These are phyloP conservation scores for Xylaria acuta DNA, from an alignment of 495 filamentous ascomycete species.

Conservation along the genomic window DNA sequence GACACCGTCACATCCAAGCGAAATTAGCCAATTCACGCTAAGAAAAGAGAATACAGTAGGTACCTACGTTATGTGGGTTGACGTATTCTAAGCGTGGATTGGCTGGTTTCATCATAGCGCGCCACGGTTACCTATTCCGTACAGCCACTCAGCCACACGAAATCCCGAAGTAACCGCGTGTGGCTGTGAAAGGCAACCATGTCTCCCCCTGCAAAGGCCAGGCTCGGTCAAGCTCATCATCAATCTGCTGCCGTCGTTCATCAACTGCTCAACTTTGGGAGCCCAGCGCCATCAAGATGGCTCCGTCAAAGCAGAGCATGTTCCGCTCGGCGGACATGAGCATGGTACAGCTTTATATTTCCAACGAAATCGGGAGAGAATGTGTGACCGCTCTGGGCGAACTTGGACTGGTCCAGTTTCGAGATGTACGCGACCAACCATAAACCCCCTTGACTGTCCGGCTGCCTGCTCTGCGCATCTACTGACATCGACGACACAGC, in stretches of 20 bases:
- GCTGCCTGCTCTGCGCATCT: slow-evolving; percentile 17
- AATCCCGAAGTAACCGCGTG: slow-evolving; percentile 12
- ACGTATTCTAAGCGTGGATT: too few species aligned
- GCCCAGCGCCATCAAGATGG: slow-evolving; percentile 51
- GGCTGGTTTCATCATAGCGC: too few species aligned
- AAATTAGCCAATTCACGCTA: too few species aligned
- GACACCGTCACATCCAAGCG: too few species aligned
- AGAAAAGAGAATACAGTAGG: too few species aligned
- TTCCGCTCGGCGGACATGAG: slow-evolving; percentile 99
- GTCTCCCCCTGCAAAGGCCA: slow-evolving; percentile 21
- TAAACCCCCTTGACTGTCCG: slow-evolving; percentile 14
- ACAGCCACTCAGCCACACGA: slow-evolving; percentile 31
- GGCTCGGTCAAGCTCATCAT: slow-evolving; percentile 28
- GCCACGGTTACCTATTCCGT: background rate
- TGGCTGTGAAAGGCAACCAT: slow-evolving; percentile 35
- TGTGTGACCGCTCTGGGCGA: slow-evolving; percentile 96
- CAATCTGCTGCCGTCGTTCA: slow-evolving; percentile 31
- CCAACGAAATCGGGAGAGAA: slow-evolving; percentile 97
- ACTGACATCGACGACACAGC: slow-evolving; percentile 57
- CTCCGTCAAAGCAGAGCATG: slow-evolving; percentile 78
- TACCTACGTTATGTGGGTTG: too few species aligned
- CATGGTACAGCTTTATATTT: slow-evolving; percentile 98
- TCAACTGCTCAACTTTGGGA: slow-evolving; percentile 31
- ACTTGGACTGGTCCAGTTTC: slow-evolving; percentile 92
- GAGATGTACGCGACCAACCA: slow-evolving; percentile 73